Base-by-base conservation (phyloP, 2,329 filamentous ascomycete species). In the Cytospora leucostoma region DNA sequence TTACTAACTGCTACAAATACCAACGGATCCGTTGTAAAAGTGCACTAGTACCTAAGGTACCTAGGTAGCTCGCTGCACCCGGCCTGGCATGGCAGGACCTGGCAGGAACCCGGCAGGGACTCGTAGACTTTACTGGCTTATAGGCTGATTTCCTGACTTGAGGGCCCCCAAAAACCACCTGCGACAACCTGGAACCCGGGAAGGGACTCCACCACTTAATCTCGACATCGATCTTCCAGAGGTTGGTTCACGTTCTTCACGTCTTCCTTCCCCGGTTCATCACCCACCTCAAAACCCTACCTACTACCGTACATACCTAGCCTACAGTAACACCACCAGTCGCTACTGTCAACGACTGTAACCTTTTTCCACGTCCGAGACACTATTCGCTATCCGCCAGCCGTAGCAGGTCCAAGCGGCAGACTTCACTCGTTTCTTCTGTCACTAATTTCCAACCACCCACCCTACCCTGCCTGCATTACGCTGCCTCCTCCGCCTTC, bases 331-430 rank as follows among this genome's bases (percentile, higher is more conserved):
- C 40, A 19, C 8, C 40, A n/a, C 17, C 40, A n/a, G 40, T 44
- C 40, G 13, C 17, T 7, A 7, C n/a, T 19, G 17, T 44, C 40
- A n/a, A 44, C 40, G 40, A 44, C 40, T 17, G 40, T 7, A 19
- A 27, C 27, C 27, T 27, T 27, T 27, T 4, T 27, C 40, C 5
- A 44, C n/a, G 10, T 47, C 44, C n/a, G 44, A 6, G 44, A 17
- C n/a, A 47, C 21, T 19, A 47, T 27, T 27, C 27, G 27, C 27
- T 47, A 47, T 47, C n/a, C n/a, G 21, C 44, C n/a, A 47, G 44
- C 44, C n/a, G n/a, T n/a, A 47, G 44, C 44, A 47, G 44, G 44
- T 47, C 44, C n/a, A 47, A 47, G 44, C n/a, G 44, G 44, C 44
- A 47, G 44, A 19, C n/a, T 19, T 12, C n/a, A 47, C 44, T 47